Percentiles rank a stretch among this genome's conserved stretches.
These are phyloP conservation scores for Eurotiales sp. DNA, from an alignment of 2,329 filamentous ascomycete genomes.

Conservation along the genomic window DNA sequence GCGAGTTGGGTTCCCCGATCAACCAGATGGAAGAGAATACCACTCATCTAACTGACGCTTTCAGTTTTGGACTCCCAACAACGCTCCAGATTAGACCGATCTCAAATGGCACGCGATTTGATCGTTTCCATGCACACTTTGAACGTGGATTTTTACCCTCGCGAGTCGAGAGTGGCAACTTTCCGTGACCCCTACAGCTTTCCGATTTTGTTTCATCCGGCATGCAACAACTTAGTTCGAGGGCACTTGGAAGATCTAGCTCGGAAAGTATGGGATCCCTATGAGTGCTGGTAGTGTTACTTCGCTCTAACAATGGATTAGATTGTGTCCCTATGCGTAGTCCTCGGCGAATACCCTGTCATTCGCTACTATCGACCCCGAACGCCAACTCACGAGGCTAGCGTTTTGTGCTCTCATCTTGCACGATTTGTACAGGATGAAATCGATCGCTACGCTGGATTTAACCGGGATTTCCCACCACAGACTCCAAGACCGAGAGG, in stretches of 20 bases:
- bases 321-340: slow-evolving; percentile 84
- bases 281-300: neutral
- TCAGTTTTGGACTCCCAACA: slow-evolving; percentile 65
- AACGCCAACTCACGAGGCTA: slow-evolving; percentile 76
- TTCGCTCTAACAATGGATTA: slow-evolving; percentile 33
- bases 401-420: slow-evolving; percentile 79
- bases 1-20: slow-evolving; percentile 46
- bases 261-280: slow-evolving; percentile 66
- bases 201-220: slow-evolving; percentile 83
- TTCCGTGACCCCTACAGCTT: slow-evolving; percentile 97
- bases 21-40: neutral
- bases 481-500: slow-evolving; percentile 69
- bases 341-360: slow-evolving; percentile 88
- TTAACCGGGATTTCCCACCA: slow-evolving; percentile 79
- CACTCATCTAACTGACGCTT: neutral
- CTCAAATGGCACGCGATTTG: slow-evolving; percentile 63
- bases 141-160: slow-evolving; percentile 82
- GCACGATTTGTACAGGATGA: slow-evolving; percentile 90
- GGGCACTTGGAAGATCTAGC: slow-evolving; percentile 80
- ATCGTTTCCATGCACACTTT: slow-evolving; percentile 79
- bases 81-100: slow-evolving; percentile 71
- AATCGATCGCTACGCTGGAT: slow-evolving; percentile 82
- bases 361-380: slow-evolving; percentile 85
- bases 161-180: slow-evolving; percentile 85
- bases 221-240: slow-evolving; percentile 78